phyloP scores from a whole-genome alignment of 169 alveolate species.

The Plasmodium knowlesi region DNA sequence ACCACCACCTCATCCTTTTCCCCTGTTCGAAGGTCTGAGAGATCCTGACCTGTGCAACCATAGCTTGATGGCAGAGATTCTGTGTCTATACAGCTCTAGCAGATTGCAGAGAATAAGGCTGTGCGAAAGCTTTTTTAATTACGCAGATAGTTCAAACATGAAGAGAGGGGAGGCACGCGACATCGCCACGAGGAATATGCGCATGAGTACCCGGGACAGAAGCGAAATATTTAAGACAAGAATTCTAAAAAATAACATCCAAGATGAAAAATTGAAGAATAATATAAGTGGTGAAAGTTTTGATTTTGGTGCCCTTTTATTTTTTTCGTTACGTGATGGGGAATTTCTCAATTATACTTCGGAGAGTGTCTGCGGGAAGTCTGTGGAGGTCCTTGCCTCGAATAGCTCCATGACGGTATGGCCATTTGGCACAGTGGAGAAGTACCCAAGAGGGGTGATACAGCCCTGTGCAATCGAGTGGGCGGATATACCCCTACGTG shows the following conservation, averaged over 20 bases:
- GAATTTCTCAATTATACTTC: conserved; percentile 68
- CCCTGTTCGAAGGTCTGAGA: conserved; percentile 18
- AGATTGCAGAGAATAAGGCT: conserved; percentile 46
- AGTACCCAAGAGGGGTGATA: neutral
- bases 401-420: conserved; percentile 59
- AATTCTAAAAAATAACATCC: conserved; percentile 28
- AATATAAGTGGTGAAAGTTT: conserved; percentile 19
- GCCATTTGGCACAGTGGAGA: neutral
- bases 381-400: conserved; percentile 71
- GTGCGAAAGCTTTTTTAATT: conserved; percentile 25
- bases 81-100: conserved; percentile 58
- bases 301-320: conserved; percentile 64
- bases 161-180: neutral
- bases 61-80: conserved; percentile 55
- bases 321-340: conserved; percentile 68
- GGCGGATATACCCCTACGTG: neutral
- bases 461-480: neutral
- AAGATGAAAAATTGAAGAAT: conserved; percentile 24
- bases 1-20: neutral
- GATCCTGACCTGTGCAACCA: conserved; percentile 69
- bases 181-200: neutral
- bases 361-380: conserved; percentile 64
- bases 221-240: conserved; percentile 13
- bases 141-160: neutral
- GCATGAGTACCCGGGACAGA: neutral